phyloP scores from a whole-genome alignment of 2,329 filamentous ascomycete species.

The Penicillium brevicompactum region DNA sequence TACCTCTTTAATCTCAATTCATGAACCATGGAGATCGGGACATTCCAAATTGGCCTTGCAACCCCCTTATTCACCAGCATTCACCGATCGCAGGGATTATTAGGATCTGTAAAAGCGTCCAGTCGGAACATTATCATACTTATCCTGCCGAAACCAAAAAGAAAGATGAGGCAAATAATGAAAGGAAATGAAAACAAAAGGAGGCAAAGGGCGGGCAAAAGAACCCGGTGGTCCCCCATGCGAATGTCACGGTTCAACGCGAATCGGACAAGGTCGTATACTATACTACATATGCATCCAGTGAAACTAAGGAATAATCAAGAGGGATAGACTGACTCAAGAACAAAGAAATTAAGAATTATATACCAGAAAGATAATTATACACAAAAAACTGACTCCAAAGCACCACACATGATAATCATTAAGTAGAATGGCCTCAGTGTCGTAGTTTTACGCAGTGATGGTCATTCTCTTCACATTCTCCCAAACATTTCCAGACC shows the following conservation, averaged over 20 bases:
- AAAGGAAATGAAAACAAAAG: too few relatives aligned
- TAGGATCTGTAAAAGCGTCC: too few relatives aligned
- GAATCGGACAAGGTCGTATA: too few relatives aligned
- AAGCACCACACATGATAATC: background rate
- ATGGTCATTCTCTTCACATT: constrained; percentile 15
- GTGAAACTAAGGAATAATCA: too few relatives aligned
- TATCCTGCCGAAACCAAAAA: too few relatives aligned
- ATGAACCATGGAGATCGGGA: constrained; percentile 42
- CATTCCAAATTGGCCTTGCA: constrained; percentile 20
- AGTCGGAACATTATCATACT: too few relatives aligned
- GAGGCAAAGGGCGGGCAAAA: too few relatives aligned
- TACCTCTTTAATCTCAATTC: constrained; percentile 40
- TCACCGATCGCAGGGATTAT: too few relatives aligned
- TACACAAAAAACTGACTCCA: background rate
- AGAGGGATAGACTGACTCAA: background rate
- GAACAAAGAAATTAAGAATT: background rate
- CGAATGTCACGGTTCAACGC: too few relatives aligned
- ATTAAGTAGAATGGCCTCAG: background rate
- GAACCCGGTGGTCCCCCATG: too few relatives aligned
- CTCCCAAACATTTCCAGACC: constrained; percentile 17
- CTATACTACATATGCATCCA: too few relatives aligned
- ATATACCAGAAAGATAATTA: background rate
- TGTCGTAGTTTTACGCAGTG: background rate
- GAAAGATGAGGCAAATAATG: too few relatives aligned
- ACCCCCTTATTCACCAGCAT: background rate